These are phyloP conservation scores for Penicillium crustosum DNA, from an alignment of 2,329 filamentous ascomycete genomes.

Conservation along the genomic window DNA sequence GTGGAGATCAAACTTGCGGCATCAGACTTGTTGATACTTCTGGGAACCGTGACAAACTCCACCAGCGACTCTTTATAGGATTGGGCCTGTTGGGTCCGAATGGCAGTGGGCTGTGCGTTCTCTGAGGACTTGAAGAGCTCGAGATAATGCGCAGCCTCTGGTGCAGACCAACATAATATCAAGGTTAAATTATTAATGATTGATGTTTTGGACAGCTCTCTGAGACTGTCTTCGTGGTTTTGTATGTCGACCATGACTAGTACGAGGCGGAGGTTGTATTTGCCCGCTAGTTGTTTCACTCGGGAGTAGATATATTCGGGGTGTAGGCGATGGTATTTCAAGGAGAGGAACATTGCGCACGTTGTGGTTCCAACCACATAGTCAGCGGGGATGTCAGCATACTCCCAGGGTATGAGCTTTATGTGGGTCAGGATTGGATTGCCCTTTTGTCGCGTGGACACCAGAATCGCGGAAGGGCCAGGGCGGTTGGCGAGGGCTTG, in stretches of 20 bases:
- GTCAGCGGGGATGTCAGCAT: constrained; percentile 93
- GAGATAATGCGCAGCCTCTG: constrained; percentile 89
- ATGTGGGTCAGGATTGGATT: constrained; percentile 88
- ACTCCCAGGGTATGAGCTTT: constrained; percentile 86
- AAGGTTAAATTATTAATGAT: constrained; percentile 90
- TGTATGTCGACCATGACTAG: constrained; percentile 92
- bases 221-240: constrained; percentile 86
- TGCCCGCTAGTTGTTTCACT: constrained; percentile 78
- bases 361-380: constrained; percentile 85
- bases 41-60: constrained; percentile 87
- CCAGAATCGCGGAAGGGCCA: constrained; percentile 75
- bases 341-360: constrained; percentile 85
- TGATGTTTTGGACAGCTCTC: constrained; percentile 88
- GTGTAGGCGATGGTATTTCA: constrained; percentile 96
- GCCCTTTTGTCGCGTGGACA: constrained; percentile 89
- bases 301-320: constrained; percentile 97
- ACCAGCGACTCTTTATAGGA: constrained; percentile 83
- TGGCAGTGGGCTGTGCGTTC: constrained; percentile 76
- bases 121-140: constrained; percentile 96
- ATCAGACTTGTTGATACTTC: constrained; percentile 92
- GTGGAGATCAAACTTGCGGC: constrained; percentile 85
- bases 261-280: constrained; percentile 82
- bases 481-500: constrained; percentile 71
- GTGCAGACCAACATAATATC: constrained; percentile 89
- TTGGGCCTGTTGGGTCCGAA: constrained; percentile 79